A percentile compares a stretch with the other conserved stretches of the same genome.
phyloP scores from a whole-genome alignment of 208 protist species.

The Crithidia fasciculata region DNA sequence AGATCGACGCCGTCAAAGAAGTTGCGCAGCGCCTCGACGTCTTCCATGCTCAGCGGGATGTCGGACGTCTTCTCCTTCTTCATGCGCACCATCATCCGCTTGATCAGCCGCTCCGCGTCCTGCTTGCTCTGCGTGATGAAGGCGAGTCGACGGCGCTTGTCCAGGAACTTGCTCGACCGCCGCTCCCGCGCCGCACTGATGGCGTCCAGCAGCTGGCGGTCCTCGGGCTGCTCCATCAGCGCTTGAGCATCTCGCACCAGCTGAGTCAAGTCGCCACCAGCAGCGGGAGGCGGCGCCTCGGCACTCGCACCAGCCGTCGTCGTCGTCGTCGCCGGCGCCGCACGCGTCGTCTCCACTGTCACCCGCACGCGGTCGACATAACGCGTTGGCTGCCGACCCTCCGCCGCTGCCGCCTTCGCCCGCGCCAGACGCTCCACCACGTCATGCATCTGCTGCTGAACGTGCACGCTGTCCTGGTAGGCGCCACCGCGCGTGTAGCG shows the following conservation, averaged over 20 bases:
- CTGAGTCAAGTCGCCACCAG: slow-evolving; percentile 19
- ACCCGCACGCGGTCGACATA: slow-evolving; percentile 48
- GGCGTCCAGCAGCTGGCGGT: slow-evolving; percentile 37
- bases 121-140: slow-evolving; percentile 62
- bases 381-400: slow-evolving; percentile 15
- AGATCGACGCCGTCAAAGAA: slow-evolving; percentile 75
- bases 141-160: slow-evolving; percentile 36
- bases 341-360: slow-evolving; percentile 32
- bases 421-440: slow-evolving; percentile 54
- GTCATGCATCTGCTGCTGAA: slow-evolving; percentile 47
- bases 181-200: slow-evolving; percentile 33
- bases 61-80: slow-evolving; percentile 44
- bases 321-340: not conserved
- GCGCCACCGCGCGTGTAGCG: slow-evolving; percentile 28
- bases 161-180: slow-evolving; percentile 39
- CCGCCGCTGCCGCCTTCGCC: slow-evolving; percentile 30
- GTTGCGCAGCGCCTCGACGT: slow-evolving; percentile 59
- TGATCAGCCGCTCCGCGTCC: slow-evolving; percentile 48
- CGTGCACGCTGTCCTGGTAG: slow-evolving; percentile 30
- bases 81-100: slow-evolving; percentile 69
- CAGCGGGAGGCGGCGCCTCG: not conserved
- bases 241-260: slow-evolving; percentile 19
- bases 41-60: slow-evolving; percentile 69
- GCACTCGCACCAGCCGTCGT: not conserved
- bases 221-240: slow-evolving; percentile 25